Evolutionary conservation across 2,329 filamentous ascomycete species (phyloP).

Genomic region (Penicillium psychrosexuale): DNA sequence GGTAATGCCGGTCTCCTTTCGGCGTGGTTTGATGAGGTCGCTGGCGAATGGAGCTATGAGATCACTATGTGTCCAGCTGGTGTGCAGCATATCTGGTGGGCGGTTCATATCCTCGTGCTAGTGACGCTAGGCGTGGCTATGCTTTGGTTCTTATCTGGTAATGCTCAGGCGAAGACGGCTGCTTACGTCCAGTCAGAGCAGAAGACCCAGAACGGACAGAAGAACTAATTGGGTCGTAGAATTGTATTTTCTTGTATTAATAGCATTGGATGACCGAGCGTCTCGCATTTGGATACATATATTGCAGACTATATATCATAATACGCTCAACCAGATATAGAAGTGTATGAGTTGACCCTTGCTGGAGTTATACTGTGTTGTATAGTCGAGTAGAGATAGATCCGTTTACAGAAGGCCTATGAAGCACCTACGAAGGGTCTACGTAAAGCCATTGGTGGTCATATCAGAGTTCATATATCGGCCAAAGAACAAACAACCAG

Average conservation of each 20-base stretch:
- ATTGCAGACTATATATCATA: neutral
- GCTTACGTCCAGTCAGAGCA: neutral
- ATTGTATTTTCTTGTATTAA: neutral
- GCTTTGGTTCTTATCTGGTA: constrained; percentile 14
- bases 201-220: neutral
- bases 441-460: constrained; percentile 2
- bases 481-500: constrained; percentile 7
- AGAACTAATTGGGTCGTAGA: neutral
- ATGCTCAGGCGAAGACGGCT: neutral
- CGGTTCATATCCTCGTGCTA: constrained; percentile 71
- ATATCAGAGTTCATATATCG: constrained; percentile 14
- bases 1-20: constrained; percentile 87
- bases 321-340: neutral
- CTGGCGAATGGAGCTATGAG: constrained; percentile 72
- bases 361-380: neutral
- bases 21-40: constrained; percentile 75
- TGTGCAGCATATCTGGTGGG: constrained; percentile 92
- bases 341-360: neutral
- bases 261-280: neutral
- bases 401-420: neutral
- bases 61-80: constrained; percentile 76
- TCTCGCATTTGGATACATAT: neutral
- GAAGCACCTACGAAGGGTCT: neutral
- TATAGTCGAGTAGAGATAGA: neutral
- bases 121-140: constrained; percentile 40